phyloP scores from a whole-genome alignment of 2,329 filamentous ascomycete species.

The Colletotrichum destructivum region DNA sequence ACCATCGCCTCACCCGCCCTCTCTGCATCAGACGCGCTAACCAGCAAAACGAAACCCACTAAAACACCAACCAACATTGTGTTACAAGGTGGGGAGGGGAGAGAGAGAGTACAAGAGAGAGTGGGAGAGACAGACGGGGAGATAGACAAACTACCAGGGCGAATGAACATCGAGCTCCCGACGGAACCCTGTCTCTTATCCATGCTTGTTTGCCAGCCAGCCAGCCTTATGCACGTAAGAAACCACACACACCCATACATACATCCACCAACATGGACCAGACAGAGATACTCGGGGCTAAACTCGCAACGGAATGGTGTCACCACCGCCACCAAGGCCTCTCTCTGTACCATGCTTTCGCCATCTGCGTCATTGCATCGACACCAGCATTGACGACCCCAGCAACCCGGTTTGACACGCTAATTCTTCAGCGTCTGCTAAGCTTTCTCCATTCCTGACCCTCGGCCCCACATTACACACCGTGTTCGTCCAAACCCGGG shows the following conservation, averaged over 20 bases:
- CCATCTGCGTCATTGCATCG: constrained; percentile 22
- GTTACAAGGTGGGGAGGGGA: not conserved
- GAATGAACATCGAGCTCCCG: too few species aligned
- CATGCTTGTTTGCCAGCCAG: not conserved
- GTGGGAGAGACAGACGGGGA: not conserved
- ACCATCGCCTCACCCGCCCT: not conserved
- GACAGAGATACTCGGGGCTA: constrained; percentile 18
- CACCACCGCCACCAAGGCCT: constrained; percentile 19
- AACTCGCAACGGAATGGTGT: constrained; percentile 34
- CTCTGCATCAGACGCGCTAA: not conserved
- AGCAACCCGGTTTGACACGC: constrained; percentile 10
- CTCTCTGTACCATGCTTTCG: constrained; percentile 3
- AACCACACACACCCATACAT: not conserved
- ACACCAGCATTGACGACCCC: constrained; percentile 2
- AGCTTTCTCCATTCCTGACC: not conserved
- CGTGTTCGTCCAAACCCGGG: constrained; percentile 25
- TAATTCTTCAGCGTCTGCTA: constrained; percentile 28
- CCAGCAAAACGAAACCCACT: not conserved
- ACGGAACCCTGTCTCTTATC: constrained; percentile 14
- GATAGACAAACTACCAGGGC: not conserved
- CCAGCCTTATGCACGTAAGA: constrained; percentile 31
- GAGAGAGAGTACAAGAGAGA: not conserved
- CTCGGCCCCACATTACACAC: constrained; percentile 20
- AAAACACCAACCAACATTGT: not conserved
- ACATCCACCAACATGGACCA: too few species aligned